A percentile compares a stretch with the other conserved stretches of the same genome.
phyloP scores from a whole-genome alignment of 2,329 filamentous ascomycete species.

The Trichoderma sp. region DNA sequence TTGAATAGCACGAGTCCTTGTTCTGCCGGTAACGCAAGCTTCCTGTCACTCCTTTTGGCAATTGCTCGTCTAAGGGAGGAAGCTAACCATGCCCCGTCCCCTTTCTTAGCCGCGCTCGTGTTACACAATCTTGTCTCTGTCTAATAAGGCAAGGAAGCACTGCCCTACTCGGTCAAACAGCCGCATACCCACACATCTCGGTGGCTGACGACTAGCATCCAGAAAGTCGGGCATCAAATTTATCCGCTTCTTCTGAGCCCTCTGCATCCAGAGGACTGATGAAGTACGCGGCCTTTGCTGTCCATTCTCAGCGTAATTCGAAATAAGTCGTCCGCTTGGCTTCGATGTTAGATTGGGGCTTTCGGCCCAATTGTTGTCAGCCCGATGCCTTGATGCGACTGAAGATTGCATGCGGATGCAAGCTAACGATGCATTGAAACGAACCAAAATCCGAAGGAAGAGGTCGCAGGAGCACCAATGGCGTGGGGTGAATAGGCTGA shows the following conservation, averaged over 20 bases:
- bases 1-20: background rate
- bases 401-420: background rate
- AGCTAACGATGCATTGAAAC: background rate
- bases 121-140: background rate
- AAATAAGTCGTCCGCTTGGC: background rate
- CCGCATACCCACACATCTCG: background rate
- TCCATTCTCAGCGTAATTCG: background rate
- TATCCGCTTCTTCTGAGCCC: conserved; percentile 13
- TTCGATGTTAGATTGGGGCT: background rate
- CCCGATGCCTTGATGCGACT: background rate
- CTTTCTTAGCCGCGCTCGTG: conserved; percentile 1
- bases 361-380: conserved; percentile 4
- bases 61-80: background rate
- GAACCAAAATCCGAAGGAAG: background rate
- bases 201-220: conserved; percentile 11
- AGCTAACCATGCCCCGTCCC: background rate
- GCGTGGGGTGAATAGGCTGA: background rate
- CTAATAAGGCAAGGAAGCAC: background rate
- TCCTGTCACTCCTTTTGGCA: background rate
- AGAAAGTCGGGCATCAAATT: conserved; percentile 12
- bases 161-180: background rate
- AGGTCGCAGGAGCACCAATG: background rate
- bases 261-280: background rate
- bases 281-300: background rate
- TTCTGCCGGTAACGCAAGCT: too few relatives aligned